Conservation (phyloP, 2,329 filamentous ascomycete species). For the Sporothrix inflata region DNA sequence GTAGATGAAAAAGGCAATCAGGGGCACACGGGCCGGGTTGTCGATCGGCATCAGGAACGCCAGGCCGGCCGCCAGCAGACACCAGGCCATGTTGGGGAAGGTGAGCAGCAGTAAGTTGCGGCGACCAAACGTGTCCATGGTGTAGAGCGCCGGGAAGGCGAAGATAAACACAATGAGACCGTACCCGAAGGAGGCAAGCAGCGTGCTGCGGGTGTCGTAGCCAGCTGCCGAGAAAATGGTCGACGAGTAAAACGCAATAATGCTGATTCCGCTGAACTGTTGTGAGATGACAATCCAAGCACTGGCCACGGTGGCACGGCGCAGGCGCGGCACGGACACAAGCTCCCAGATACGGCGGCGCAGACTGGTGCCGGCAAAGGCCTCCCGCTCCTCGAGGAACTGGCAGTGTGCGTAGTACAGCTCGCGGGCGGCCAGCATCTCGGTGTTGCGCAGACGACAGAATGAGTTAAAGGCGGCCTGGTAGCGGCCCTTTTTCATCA, state of each 20-base stretch:
- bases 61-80: constrained; percentile 60
- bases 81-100: constrained; percentile 68
- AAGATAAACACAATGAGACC: constrained; percentile 65
- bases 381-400: constrained; percentile 48
- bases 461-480: constrained; percentile 60
- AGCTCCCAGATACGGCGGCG: constrained; percentile 58
- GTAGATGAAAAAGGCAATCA: constrained; percentile 52
- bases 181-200: constrained; percentile 50
- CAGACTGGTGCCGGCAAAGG: constrained; percentile 45
- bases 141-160: constrained; percentile 67
- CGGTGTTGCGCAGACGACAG: constrained; percentile 58
- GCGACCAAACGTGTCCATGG: constrained; percentile 67
- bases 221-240: constrained; percentile 52
- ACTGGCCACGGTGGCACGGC: constrained; percentile 67
- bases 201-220: constrained; percentile 44
- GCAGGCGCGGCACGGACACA: constrained; percentile 60
- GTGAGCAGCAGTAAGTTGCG: constrained; percentile 65
- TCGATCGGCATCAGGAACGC: constrained; percentile 51
- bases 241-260: constrained; percentile 53
- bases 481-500: constrained; percentile 63
- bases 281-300: constrained; percentile 70
- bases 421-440: constrained; percentile 64
- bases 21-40: constrained; percentile 42
- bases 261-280: constrained; percentile 60
- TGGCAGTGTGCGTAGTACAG: constrained; percentile 63